Percentiles rank a stretch among this genome's conserved stretches.
Evolutionary conservation across 164 flowering plant genomes (phyloP).

Genomic region (Malania oleifera): DNA sequence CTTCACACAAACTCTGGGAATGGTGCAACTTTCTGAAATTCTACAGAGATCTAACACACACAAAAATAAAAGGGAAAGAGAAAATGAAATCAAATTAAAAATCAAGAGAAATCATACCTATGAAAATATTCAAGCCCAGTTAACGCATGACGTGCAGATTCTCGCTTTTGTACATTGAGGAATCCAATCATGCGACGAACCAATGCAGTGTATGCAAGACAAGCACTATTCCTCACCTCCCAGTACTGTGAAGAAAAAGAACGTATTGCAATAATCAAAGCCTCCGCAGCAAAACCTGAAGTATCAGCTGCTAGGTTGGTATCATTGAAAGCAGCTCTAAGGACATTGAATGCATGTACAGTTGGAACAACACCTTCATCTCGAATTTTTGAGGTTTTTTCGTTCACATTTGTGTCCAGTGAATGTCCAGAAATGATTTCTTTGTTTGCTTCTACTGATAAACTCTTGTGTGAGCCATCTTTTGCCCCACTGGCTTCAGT

Average conservation of each 20-base stretch:
- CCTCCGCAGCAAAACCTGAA: constrained; percentile 94
- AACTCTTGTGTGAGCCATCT: constrained; percentile 7
- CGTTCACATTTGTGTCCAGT: constrained; percentile 17
- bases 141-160: constrained; percentile 78
- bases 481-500: constrained; percentile 15
- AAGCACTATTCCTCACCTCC: constrained; percentile 97
- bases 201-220: constrained; percentile 91
- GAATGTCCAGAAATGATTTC: constrained; percentile 3
- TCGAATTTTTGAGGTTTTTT: constrained; percentile 58
- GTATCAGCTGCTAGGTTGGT: constrained; percentile 88
- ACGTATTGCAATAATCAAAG: constrained; percentile 73
- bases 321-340: constrained; percentile 89
- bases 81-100: background rate
- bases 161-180: constrained; percentile 90
- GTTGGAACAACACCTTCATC: constrained; percentile 97
- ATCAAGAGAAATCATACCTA: constrained; percentile 52
- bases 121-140: constrained; percentile 95
- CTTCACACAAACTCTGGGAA: background rate
- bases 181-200: constrained; percentile 95
- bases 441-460: constrained; percentile 18
- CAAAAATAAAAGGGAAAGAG: background rate
- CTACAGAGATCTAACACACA: background rate
- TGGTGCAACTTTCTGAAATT: too few species aligned
- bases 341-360: constrained; percentile 95
- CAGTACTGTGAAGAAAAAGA: constrained; percentile 94